Percentiles rank a stretch among this genome's conserved stretches.
Conservation (phyloP, 768 basidiomycete genomes). For the Suillus alpinus region DNA sequence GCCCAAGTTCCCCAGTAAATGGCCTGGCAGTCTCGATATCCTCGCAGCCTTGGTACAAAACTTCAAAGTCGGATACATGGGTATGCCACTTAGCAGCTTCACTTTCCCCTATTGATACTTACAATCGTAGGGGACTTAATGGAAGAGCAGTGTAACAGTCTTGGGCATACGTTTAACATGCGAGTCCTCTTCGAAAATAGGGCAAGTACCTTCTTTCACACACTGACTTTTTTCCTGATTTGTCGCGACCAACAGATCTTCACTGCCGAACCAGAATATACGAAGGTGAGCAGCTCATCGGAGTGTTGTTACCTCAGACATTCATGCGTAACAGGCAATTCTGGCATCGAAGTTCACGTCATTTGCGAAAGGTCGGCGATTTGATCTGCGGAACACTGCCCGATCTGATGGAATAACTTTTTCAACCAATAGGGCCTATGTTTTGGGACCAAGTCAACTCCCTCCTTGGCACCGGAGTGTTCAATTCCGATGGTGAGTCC, state of each 20-base stretch:
- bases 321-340: conserved; percentile 27
- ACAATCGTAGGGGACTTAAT: conserved; percentile 13
- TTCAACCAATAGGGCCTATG: conserved; percentile 17
- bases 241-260: conserved; percentile 25
- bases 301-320: neutral
- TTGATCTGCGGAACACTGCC: neutral
- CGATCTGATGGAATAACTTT: neutral
- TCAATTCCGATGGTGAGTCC: conserved; percentile 38
- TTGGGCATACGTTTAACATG: conserved; percentile 24
- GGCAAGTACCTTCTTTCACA: conserved; percentile 9
- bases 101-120: neutral
- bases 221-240: neutral
- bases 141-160: conserved; percentile 9
- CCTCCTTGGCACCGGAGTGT: conserved; percentile 36
- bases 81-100: conserved; percentile 25
- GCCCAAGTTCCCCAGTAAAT: conserved; percentile 36
- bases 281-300: conserved; percentile 29
- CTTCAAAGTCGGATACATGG: conserved; percentile 46
- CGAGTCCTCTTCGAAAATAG: conserved; percentile 26
- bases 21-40: conserved; percentile 47
- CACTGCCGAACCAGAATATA: conserved; percentile 38
- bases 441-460: conserved; percentile 23
- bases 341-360: conserved; percentile 36
- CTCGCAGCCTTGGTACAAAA: conserved; percentile 36
- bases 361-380: conserved; percentile 33